Percentiles rank a stretch among this genome's conserved stretches.
These are phyloP conservation scores for Helianthus tuberosus DNA, from an alignment of 129 eudicot species.

Conservation along the genomic window DNA sequence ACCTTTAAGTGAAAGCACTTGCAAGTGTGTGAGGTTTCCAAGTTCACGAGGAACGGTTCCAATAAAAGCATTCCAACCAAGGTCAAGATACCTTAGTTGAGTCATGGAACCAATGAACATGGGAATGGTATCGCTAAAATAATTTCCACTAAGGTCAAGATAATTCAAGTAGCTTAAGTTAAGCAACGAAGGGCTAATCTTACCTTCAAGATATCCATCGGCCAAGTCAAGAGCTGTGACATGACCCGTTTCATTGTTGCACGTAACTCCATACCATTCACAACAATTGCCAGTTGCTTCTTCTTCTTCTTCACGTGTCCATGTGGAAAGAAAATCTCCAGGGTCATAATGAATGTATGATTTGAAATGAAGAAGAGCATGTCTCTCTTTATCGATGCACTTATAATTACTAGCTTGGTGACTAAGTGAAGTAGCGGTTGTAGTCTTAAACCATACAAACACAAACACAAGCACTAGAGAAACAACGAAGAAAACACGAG, in stretches of 20 bases:
- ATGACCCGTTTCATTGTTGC: conserved; percentile 14
- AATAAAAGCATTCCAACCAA: background rate
- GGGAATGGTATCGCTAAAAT: too few relatives aligned
- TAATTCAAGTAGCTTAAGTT: conserved; percentile 18
- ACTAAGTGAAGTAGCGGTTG: too few relatives aligned
- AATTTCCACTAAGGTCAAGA: background rate
- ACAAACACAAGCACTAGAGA: too few relatives aligned
- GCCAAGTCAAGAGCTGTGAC: conserved; percentile 25
- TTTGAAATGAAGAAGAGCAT: too few relatives aligned
- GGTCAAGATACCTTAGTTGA: background rate
- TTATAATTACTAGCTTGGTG: too few relatives aligned
- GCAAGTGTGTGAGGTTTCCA: too few relatives aligned
- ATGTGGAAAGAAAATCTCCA: background rate
- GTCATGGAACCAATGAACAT: too few relatives aligned
- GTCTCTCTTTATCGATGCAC: too few relatives aligned
- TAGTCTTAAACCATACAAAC: too few relatives aligned
- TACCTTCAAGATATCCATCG: conserved; percentile 4
- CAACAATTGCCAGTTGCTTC: background rate
- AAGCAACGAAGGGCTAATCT: conserved; percentile 35
- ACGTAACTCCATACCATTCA: conserved; percentile 20
- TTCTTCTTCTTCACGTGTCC: conserved; percentile 14
- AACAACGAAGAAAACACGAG: too few relatives aligned
- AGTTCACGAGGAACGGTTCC: background rate
- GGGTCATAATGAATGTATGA: too few relatives aligned
- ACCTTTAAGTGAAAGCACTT: too few relatives aligned